A percentile compares a stretch with the other conserved stretches of the same genome.
Conservation (phyloP, 129 eudicot species). For the Deinandra increscens region DNA sequence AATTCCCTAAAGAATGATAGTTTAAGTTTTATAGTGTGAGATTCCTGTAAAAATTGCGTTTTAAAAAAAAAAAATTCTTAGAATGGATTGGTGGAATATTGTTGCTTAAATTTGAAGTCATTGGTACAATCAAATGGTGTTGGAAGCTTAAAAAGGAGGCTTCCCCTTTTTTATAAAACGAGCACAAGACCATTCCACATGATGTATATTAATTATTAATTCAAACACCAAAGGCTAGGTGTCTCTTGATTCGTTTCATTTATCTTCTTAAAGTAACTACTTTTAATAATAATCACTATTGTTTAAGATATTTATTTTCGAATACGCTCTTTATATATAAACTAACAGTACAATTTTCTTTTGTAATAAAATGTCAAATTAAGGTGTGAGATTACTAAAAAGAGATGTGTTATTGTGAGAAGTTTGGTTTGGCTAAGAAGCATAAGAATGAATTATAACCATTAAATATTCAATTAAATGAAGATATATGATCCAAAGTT, state of each 20-base stretch:
- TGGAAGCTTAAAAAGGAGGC: slow-evolving; percentile 30
- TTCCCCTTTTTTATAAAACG: slow-evolving; percentile 11
- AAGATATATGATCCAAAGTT: too few species aligned
- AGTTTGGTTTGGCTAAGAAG: too few species aligned
- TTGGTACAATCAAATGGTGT: slow-evolving; percentile 20
- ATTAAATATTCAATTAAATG: too few species aligned
- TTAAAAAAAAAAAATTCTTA: too few species aligned
- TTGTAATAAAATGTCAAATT: background rate
- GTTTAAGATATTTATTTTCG: too few species aligned
- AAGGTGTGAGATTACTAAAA: background rate
- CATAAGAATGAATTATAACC: too few species aligned
- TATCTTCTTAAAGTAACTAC: background rate
- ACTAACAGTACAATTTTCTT: background rate
- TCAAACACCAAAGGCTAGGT: slow-evolving; percentile 16
- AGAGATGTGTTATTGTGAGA: too few species aligned
- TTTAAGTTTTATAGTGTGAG: too few species aligned
- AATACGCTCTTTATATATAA: background rate
- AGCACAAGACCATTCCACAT: slow-evolving; percentile 20
- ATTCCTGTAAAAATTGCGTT: too few species aligned
- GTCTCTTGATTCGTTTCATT: slow-evolving; percentile 7
- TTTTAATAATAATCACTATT: background rate
- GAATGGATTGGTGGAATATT: slow-evolving; percentile 15
- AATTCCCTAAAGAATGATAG: too few species aligned
- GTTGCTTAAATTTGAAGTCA: slow-evolving; percentile 33
- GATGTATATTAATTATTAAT: slow-evolving; percentile 1